phyloP scores from a whole-genome alignment of 2,329 filamentous ascomycete genomes.

The Fusarium avenaceum region DNA sequence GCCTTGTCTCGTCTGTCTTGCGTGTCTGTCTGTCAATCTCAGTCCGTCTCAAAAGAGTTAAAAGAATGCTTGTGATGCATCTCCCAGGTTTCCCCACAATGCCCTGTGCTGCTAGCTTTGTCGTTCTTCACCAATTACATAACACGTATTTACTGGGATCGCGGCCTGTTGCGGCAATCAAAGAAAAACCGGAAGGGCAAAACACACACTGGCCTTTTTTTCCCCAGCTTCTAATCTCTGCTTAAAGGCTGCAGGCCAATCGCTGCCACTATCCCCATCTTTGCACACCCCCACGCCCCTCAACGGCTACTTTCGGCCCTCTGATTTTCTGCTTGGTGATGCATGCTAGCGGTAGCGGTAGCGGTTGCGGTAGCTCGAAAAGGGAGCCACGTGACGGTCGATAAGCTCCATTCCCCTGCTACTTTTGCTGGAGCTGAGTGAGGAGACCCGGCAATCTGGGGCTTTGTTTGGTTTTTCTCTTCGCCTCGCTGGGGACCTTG shows the following conservation, averaged over 20 bases:
- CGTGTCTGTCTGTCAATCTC: constrained; percentile 1
- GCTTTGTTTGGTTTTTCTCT: constrained; percentile 4
- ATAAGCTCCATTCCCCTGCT: constrained; percentile 44
- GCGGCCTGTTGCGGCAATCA: constrained; percentile 45
- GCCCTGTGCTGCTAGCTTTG: constrained; percentile 27
- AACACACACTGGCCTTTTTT: neutral
- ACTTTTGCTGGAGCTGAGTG: constrained; percentile 5
- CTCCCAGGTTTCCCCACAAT: constrained; percentile 40
- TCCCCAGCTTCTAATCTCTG: constrained; percentile 35
- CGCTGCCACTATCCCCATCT: neutral
- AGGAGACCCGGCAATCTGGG: constrained; percentile 28
- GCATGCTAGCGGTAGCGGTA: constrained; percentile 7
- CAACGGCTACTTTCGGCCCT: constrained; percentile 49
- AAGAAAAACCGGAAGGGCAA: constrained; percentile 2
- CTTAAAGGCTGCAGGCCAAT: constrained; percentile 28
- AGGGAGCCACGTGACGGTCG: constrained; percentile 45
- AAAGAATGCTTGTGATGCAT: constrained; percentile 31
- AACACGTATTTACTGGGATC: constrained; percentile 36
- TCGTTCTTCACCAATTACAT: constrained; percentile 35
- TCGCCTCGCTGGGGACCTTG: constrained; percentile 9
- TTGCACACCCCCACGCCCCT: constrained; percentile 15
- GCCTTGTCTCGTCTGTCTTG: neutral
- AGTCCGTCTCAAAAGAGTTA: constrained; percentile 25
- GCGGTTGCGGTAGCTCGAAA: neutral
- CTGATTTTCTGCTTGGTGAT: neutral